Evolutionary conservation across 2,329 filamentous ascomycete genomes (phyloP), one percentile per base, ranked within the genome.

Genomic region (Bipolaris bicolor): DNA sequence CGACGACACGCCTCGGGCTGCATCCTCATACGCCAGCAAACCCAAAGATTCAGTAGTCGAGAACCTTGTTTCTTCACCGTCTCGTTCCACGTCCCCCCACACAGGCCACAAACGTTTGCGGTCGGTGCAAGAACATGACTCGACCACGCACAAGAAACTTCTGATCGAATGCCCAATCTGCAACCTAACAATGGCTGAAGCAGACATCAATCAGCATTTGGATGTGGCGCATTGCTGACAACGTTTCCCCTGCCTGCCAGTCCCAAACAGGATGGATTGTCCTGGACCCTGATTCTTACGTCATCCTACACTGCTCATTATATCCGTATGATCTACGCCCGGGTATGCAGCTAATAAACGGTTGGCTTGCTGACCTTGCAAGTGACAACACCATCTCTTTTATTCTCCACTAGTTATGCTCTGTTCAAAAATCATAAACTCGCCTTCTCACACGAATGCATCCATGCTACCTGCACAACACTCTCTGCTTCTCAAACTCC

Each of bases 161-260:
- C 53, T 73, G 3, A 71, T 78, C 0, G 57, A 68, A n/a, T 80
- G 78, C 44, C 78, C 78, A 3, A 79, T 79, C 45, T 79, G 78
- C 55, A 66, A 63, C 34, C 18, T 57, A 3, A 51, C 36, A 1
- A 47, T 79, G 43, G 62, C 64, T 5, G 71, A 75, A 46, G 58
- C 66, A 39, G 52, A 68, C 5, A 77, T 80, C 52, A 79, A 79
- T 53, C 61, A 72, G 50, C 78, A 80, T 64, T 62, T 80, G 1
- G 78, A 80, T 58, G 41, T 54, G 49, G 57, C 68, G 55, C 73
- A 75, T 58, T 51, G 60, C 36, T 60, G 52, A 46, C 31, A 9
- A 7, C 6, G 9, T 33, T n/a, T 2, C 36, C 34, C 20, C 37
- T 26, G n/a, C 46, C 13, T 36, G 20, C 15, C 22, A 37, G 11